Percentiles rank a stretch among this genome's conserved stretches.
These are phyloP conservation scores for Aspergillus quadrilineatus DNA, from an alignment of 2,329 filamentous ascomycete species.

Conservation along the genomic window DNA sequence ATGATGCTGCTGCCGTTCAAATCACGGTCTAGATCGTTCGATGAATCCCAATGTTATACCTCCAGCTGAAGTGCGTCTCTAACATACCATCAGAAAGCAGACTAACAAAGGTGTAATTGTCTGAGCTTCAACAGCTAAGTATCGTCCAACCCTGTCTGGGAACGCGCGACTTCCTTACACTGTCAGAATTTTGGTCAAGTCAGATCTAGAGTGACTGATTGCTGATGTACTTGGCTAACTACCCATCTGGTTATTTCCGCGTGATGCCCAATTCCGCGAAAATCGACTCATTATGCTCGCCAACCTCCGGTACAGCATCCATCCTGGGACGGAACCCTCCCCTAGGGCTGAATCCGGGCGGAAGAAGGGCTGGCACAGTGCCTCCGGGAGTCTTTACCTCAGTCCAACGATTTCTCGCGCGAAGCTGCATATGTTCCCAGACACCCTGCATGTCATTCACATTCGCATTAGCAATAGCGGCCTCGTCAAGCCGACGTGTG, in stretches of 20 bases:
- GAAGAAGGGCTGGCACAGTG: conserved; percentile 49
- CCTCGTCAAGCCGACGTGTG: conserved; percentile 46
- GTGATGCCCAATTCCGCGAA: conserved; percentile 43
- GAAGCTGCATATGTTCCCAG: conserved; percentile 56
- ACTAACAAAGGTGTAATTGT: no score
- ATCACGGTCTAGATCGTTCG: no score
- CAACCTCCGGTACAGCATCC: conserved; percentile 48
- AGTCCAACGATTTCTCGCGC: conserved; percentile 53
- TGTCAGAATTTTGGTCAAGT: no score
- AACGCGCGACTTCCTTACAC: no score
- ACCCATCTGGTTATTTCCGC: background rate
- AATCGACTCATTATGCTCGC: conserved; percentile 53
- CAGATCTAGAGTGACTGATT: background rate
- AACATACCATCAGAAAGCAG: no score
- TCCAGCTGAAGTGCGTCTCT: no score
- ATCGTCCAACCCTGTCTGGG: no score
- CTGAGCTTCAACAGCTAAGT: no score
- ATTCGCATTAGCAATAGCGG: conserved; percentile 56
- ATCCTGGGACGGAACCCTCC: conserved; percentile 26
- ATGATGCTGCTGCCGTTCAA: no score
- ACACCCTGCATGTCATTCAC: conserved; percentile 57
- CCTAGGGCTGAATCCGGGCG: conserved; percentile 44
- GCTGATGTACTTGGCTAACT: background rate
- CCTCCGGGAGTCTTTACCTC: conserved; percentile 51
- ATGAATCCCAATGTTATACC: no score